phyloP scores from a whole-genome alignment of 2,329 filamentous ascomycete genomes.

The Colletotrichum orbiculare region DNA sequence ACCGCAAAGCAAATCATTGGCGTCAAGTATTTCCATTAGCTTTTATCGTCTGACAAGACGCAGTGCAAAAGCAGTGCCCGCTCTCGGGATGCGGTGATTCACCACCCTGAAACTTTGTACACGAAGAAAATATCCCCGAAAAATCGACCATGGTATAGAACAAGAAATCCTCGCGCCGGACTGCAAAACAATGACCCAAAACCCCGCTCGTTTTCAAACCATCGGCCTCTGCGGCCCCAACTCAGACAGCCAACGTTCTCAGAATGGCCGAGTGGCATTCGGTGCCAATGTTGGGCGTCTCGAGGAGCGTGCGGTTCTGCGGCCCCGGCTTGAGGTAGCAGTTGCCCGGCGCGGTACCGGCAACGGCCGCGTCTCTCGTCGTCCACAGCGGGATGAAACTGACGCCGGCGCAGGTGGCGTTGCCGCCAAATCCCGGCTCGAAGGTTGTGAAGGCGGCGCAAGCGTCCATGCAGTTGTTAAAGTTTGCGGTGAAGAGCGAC shows the following conservation, averaged over 20 bases:
- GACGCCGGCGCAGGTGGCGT: slow-evolving; percentile 46
- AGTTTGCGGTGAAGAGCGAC: slow-evolving; percentile 55
- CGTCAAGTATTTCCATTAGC: neutral
- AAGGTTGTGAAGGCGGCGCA: slow-evolving; percentile 50
- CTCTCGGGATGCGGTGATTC: neutral
- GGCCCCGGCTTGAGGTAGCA: slow-evolving; percentile 57
- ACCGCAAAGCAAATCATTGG: too few relatives aligned
- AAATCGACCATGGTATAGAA: slow-evolving; percentile 20
- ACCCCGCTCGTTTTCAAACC: neutral
- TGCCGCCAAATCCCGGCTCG: slow-evolving; percentile 26
- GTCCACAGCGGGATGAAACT: slow-evolving; percentile 58
- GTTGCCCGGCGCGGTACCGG: slow-evolving; percentile 53
- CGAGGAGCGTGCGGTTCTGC: slow-evolving; percentile 45
- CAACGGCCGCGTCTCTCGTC: slow-evolving; percentile 46
- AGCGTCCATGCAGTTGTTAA: slow-evolving; percentile 59
- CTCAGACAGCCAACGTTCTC: neutral
- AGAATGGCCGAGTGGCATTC: slow-evolving; percentile 50
- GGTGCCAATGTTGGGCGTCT: slow-evolving; percentile 46
- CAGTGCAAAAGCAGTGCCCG: neutral
- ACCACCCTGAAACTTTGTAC: neutral
- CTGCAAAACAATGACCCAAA: too few relatives aligned
- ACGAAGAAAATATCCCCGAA: neutral
- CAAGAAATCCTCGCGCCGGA: neutral
- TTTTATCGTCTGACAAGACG: neutral
- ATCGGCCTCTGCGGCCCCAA: neutral